A percentile compares a stretch with the other conserved stretches of the same genome.
These are phyloP conservation scores for Magnusiomyces tetraspermus DNA, from an alignment of 1,139 yeast genomes.

Conservation along the genomic window DNA sequence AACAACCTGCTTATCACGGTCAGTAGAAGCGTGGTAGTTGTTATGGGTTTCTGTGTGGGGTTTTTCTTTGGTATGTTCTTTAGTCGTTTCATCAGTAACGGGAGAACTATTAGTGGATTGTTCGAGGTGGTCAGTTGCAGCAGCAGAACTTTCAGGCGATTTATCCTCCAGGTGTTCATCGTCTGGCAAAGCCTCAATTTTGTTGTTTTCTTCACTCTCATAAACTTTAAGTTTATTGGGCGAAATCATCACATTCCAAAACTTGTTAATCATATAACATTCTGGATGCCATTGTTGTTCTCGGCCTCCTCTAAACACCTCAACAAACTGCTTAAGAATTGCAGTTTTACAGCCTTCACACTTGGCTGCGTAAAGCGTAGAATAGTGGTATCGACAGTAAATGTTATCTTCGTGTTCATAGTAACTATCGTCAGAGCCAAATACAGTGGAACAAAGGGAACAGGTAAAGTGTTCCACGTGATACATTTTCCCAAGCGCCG, in stretches of 20 bases:
- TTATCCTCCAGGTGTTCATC: neutral
- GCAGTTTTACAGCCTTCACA: constrained; percentile 94
- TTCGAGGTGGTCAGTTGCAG: neutral
- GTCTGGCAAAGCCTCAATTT: neutral
- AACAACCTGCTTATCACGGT: neutral
- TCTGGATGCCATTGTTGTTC: constrained; percentile 99
- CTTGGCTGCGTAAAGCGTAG: constrained; percentile 71
- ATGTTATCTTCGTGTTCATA: constrained; percentile 79
- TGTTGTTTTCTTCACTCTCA: neutral
- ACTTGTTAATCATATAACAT: constrained; percentile 94
- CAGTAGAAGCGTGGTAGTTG: neutral
- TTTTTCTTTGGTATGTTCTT: neutral
- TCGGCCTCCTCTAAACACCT: constrained; percentile 83
- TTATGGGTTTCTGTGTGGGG: neutral
- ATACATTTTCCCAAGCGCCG: constrained; percentile 85
- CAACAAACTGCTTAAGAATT: constrained; percentile 88
- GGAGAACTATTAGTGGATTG: neutral
- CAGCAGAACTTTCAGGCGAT: no score
- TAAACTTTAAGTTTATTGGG: constrained; percentile 5
- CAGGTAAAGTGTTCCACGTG: constrained; percentile 95
- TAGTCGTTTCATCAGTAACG: neutral
- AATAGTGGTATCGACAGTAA: constrained; percentile 87
- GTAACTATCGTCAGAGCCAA: constrained; percentile 87
- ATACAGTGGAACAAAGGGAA: constrained; percentile 74
- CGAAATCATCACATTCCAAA: constrained; percentile 66